Evolutionary conservation across 2,329 filamentous ascomycete genomes (phyloP).

Genomic region (Hymenoscyphus salicellus): DNA sequence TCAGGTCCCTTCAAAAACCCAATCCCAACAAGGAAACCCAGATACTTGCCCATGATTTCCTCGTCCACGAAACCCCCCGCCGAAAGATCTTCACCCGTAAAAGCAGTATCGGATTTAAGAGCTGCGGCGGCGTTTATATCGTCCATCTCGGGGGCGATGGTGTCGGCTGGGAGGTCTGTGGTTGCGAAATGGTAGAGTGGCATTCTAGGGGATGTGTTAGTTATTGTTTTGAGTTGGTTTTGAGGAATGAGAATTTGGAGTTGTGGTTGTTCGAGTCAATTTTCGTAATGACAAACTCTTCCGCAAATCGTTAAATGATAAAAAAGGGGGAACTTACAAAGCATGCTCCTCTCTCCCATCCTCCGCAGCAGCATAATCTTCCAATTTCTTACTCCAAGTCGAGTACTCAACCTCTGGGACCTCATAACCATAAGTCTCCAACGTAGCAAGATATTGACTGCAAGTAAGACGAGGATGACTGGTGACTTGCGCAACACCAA

Average conservation of each 20-base stretch:
- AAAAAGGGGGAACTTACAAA: constrained; percentile 43
- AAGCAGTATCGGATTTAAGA: constrained; percentile 57
- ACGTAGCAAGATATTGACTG: constrained; percentile 68
- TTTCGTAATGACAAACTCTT: no score
- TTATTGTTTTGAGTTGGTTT: background rate
- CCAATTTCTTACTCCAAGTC: constrained; percentile 64
- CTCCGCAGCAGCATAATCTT: constrained; percentile 48
- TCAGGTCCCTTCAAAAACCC: constrained; percentile 30
- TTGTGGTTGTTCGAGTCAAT: no score
- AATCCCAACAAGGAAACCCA: constrained; percentile 33
- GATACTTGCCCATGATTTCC: constrained; percentile 33
- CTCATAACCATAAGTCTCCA: constrained; percentile 71
- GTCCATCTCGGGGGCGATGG: constrained; percentile 68
- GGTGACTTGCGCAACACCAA: constrained; percentile 69
- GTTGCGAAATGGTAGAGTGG: constrained; percentile 72
- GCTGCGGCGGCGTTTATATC: constrained; percentile 63
- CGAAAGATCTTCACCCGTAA: constrained; percentile 31
- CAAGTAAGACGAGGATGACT: constrained; percentile 73
- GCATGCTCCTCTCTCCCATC: constrained; percentile 60
- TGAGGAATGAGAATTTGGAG: background rate
- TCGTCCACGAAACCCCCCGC: constrained; percentile 31
- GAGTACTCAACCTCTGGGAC: constrained; percentile 64
- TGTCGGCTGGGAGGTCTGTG: constrained; percentile 63
- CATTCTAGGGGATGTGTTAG: constrained; percentile 37
- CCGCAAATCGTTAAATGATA: no score